Evolutionary conservation across 2,329 filamentous ascomycete genomes (phyloP), one percentile per base, ranked within the genome.

Genomic region (Huntiella abstrusa): DNA sequence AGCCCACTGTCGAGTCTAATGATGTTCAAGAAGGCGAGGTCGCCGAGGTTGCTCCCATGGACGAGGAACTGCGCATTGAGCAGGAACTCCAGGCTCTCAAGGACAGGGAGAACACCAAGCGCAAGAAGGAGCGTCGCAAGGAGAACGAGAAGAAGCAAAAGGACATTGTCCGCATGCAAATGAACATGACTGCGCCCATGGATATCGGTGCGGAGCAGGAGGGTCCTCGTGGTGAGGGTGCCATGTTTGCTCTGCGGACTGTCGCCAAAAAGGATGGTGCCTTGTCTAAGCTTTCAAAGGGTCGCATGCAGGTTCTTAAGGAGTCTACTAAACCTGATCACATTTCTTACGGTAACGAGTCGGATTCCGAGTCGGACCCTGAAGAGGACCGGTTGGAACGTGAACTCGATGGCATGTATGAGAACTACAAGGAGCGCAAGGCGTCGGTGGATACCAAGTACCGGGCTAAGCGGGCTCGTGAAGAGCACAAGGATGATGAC

Each of bases 131-230:
- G 56, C 76, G 80, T 54, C 73, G 87, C 53, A 83, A 73, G 55
- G 86, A 93, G 50, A 98, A 98, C 53, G 91, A 98, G 61, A 77
- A 77, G 60, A 96, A 93, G 62, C 83, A 91, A 54, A 91, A 83
- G 54, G 91, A 96, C 53, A 85, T 96, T 50, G 71, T 93, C n/a
- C 78, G 91, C 33, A 81, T 98, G 80, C 91, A 98, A 62, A 77
- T 98, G 67, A 80, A 95, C 64, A 98, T 98, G 91, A 80, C 80
- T 2, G 83, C 86, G 1, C 91, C 91, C 5, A 91, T 85, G 69
- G 91, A 98, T 53, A 94, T 98, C 52, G 91, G 91, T 56, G 74
- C 93, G 64, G 91, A 94, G 58, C 85, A 91, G 61, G 65, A 73
- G 17, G 84, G 84, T 0, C 82, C 83, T 0, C 68, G 74, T 43